Evolutionary conservation across 441 rosid species (phyloP), one percentile per base, ranked within the genome.

Genomic region (Populus hybrid): DNA sequence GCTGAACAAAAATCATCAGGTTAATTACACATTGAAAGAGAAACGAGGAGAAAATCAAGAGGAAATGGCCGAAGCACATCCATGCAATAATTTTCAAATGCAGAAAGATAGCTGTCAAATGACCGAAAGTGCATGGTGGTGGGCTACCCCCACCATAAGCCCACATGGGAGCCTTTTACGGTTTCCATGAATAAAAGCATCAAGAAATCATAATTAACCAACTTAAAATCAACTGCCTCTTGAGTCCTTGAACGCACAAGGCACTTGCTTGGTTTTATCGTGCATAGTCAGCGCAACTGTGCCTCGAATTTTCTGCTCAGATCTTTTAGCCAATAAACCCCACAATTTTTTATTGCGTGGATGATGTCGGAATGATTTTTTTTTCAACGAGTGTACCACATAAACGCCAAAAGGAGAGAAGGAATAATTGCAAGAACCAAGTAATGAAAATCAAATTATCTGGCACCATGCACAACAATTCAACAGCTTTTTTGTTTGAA

Each of bases 111-210:
- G 78, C 75, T 77, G 83, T 73, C 42, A 68, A 61, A 28, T 50
- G 59, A 73, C 75, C 78, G 57, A 72, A 73, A 77, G 83, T 64
- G 11, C 18, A 0, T 26, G 14, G 9, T 57, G 8, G 38, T 35
- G 38, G 42, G 30, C 18, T 50, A 5, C 57, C 57, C 16, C 57
- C 57, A 50, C 57, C 57, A 67, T 46, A 11, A 40, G 14, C 75
- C 70, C 11, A 35, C 38, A 35, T 69, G 71, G n/a, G 20, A 42
- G 1, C 36, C 23, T 38, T 46, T 24, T 26, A 5, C 26, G 10
- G 28, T 6, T 12, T 12, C 30, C 40, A 21, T 71, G 11, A 69
- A 14, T 20, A 34, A 69, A 16, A 34, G 71, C 71, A 18, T 69
- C 50, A 35, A 16, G 50, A 38, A 16, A 38, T 21, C n/a, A 70